Base-by-base conservation (phyloP, 495 filamentous ascomycete genomes). In the Tetracladium marchalianum region DNA sequence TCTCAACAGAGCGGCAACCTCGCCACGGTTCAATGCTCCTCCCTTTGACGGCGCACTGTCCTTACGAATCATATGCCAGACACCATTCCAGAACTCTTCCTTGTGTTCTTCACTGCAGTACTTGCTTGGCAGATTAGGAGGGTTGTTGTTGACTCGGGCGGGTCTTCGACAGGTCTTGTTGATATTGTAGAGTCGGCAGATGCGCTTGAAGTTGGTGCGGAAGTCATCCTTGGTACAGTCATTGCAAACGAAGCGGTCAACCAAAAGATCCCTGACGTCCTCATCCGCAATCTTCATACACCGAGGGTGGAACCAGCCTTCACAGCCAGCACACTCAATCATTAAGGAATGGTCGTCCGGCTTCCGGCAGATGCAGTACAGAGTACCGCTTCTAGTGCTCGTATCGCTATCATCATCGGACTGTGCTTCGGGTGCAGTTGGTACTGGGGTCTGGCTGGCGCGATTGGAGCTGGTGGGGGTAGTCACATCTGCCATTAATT, bases 281-380 rank as follows among this genome's bases (percentile, higher is more conserved):
- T 69, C 62, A 36, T 75, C 70, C 39, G 71, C 65, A 51, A 87
- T 76, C 48, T 76, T 67, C 35, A 87, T 75, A 51, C 82, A 87
- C 38, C 72, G 73, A 19, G 79, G 78, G 56, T 87, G 82, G 49
- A 76, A 87, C 82, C 82, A 87, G 56, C 85, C 82, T 22, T 85
- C 77, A 49, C 82, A 87, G 5, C 67, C 74, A 11, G 80, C 80
- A 50, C 82, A 87, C 4, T 65, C 78, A 53, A 87, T 82, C 82
- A 87, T 87, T 76, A 80, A 83, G 10, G 72, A 80, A 52, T 84
- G 81, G 50, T 84, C 81, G 54, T 87, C 82, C 12, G 78, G 78
- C 47, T 72, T 72, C 39, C 81, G 74, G 51, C 82, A 87, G 44
- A 85, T 80, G 62, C 82, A 87, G 58, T 79, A 86, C 11, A 81